Conservation (phyloP, 2,329 filamentous ascomycete species). For the Seiridium unicorne region DNA sequence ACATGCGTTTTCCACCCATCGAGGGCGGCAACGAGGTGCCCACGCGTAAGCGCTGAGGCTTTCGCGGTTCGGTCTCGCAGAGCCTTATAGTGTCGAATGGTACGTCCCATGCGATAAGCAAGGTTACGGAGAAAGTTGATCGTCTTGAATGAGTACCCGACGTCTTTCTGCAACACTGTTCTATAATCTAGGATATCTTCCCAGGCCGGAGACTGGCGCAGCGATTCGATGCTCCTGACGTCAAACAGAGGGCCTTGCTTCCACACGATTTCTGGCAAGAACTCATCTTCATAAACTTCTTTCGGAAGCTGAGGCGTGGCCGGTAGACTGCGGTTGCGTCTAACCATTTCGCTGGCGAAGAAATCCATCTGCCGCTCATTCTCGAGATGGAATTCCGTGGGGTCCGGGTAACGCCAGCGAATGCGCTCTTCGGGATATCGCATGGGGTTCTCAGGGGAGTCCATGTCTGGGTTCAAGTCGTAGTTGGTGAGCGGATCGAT, state of each 20-base stretch:
- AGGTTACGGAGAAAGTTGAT: slow-evolving; percentile 30
- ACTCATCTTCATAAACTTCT: background rate
- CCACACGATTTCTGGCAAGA: background rate
- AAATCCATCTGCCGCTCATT: background rate
- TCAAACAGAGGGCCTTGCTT: background rate
- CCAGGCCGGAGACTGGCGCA: slow-evolving; percentile 19
- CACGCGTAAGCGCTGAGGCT: background rate
- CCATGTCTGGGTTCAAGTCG: background rate
- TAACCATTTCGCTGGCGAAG: slow-evolving; percentile 5
- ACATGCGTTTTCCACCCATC: background rate
- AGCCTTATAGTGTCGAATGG: slow-evolving; percentile 22
- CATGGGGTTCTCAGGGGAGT: slow-evolving; percentile 18
- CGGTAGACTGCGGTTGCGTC: background rate
- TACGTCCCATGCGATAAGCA: slow-evolving; percentile 38
- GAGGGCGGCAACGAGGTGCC: background rate
- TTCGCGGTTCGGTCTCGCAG: slow-evolving; percentile 17
- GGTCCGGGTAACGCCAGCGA: slow-evolving; percentile 21
- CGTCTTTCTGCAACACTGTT: slow-evolving; percentile 12
- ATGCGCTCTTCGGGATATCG: slow-evolving; percentile 28
- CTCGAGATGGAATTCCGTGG: background rate
- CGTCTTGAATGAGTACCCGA: slow-evolving; percentile 21
- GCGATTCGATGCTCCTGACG: background rate
- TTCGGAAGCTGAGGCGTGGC: background rate
- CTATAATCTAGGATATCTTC: slow-evolving; percentile 23
- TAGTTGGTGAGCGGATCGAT: background rate